A percentile compares a stretch with the other conserved stretches of the same genome.
phyloP scores from a whole-genome alignment of 2,329 filamentous ascomycete species.

The Parastagonospora nodorum region DNA sequence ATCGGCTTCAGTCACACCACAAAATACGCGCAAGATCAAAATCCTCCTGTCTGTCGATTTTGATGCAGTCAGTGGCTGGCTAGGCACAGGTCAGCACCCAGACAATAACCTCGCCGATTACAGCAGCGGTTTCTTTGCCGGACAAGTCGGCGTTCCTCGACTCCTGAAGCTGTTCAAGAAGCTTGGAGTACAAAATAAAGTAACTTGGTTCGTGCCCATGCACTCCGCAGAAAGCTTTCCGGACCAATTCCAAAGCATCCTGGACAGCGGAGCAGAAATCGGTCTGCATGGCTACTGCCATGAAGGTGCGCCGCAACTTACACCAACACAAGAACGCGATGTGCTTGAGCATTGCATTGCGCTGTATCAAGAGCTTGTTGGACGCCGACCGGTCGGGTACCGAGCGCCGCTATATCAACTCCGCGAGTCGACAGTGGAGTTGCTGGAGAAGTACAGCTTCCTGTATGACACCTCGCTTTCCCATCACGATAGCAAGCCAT shows the following conservation, averaged over 20 bases:
- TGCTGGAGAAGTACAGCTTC: constrained; percentile 56
- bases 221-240: constrained; percentile 65
- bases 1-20: not conserved
- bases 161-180: constrained; percentile 61
- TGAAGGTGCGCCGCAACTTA: constrained; percentile 54
- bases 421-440: constrained; percentile 53
- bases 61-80: constrained; percentile 64
- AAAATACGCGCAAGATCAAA: constrained; percentile 41
- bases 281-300: constrained; percentile 58
- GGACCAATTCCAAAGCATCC: constrained; percentile 54
- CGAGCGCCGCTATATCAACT: constrained; percentile 59
- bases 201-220: constrained; percentile 66
- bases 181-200: constrained; percentile 56
- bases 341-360: constrained; percentile 56
- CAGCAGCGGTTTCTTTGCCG: constrained; percentile 61
- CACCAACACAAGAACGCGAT: constrained; percentile 55
- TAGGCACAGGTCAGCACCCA: constrained; percentile 60
- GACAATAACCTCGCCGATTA: constrained; percentile 63
- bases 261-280: constrained; percentile 60
- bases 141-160: constrained; percentile 61
- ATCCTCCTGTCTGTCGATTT: constrained; percentile 56
- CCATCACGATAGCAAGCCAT: constrained; percentile 57
- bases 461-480: constrained; percentile 58
- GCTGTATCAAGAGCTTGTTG: constrained; percentile 50
- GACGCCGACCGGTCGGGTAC: constrained; percentile 55